These are phyloP conservation scores for Phyllosticta citriasiana DNA, from an alignment of 2,329 filamentous ascomycete species.

Conservation along the genomic window DNA sequence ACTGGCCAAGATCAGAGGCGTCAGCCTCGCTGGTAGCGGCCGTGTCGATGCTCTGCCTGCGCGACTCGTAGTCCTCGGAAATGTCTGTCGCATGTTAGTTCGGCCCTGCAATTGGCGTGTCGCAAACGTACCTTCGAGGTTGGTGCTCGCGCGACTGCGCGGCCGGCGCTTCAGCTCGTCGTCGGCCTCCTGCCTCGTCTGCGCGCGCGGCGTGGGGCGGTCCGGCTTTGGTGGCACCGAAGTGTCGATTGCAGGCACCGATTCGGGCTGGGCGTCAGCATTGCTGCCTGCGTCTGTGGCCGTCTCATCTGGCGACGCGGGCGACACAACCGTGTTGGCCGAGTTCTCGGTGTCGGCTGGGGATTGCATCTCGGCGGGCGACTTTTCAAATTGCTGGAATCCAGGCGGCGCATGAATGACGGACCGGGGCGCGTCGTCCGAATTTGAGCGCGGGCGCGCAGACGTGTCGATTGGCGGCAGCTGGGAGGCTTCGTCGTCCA, in stretches of 20 bases:
- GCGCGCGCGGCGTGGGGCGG: slow-evolving; percentile 70
- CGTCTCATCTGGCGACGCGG: not conserved
- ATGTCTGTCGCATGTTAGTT: slow-evolving; percentile 25
- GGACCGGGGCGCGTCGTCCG: slow-evolving; percentile 71
- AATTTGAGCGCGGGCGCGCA: slow-evolving; percentile 38
- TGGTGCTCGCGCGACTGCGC: slow-evolving; percentile 54
- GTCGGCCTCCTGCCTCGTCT: slow-evolving; percentile 68
- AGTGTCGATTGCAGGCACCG: slow-evolving; percentile 54
- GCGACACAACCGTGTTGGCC: slow-evolving; percentile 25
- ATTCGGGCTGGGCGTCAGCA: not conserved
- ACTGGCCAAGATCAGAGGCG: slow-evolving; percentile 20
- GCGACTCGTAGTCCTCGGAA: slow-evolving; percentile 23
- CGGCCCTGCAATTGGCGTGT: not conserved
- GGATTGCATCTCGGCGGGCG: slow-evolving; percentile 15
- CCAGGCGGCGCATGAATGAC: slow-evolving; percentile 85
- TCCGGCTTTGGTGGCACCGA: slow-evolving; percentile 58
- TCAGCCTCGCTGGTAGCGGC: slow-evolving; percentile 13
- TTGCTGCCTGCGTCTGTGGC: not conserved
- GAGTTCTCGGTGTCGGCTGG: slow-evolving; percentile 15
- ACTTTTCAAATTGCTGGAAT: slow-evolving; percentile 57
- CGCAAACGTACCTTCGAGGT: slow-evolving; percentile 56
- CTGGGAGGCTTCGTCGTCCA: slow-evolving; percentile 23
- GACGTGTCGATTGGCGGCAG: slow-evolving; percentile 38
- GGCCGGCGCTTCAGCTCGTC: slow-evolving; percentile 37
- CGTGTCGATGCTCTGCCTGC: slow-evolving; percentile 26